Conservation (phyloP, 2,329 filamentous ascomycete species). For the Thielaviopsis cerberus region DNA sequence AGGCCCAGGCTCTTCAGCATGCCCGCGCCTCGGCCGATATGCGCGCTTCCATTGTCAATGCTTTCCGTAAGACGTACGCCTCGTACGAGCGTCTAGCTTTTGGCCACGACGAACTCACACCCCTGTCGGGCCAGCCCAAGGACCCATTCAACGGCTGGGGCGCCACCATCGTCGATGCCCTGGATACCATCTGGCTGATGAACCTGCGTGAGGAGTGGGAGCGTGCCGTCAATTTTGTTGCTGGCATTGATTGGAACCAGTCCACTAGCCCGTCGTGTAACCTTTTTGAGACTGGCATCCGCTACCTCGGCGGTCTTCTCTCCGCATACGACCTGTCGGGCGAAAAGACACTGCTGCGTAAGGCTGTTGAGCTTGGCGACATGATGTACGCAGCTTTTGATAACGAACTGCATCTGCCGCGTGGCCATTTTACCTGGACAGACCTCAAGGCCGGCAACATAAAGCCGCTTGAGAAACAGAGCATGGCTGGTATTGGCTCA, state of each 20-base stretch:
- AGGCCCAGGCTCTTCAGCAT: neutral
- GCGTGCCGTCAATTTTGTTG: slow-evolving; percentile 38
- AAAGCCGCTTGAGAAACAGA: slow-evolving; percentile 18
- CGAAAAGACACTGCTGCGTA: slow-evolving; percentile 35
- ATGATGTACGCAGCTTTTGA: slow-evolving; percentile 49
- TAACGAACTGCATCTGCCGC: slow-evolving; percentile 48
- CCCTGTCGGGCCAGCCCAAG: slow-evolving; percentile 31
- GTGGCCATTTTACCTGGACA: slow-evolving; percentile 27
- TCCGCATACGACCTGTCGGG: slow-evolving; percentile 51
- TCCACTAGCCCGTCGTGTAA: slow-evolving; percentile 33
- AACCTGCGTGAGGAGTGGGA: slow-evolving; percentile 46
- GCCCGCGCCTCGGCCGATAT: slow-evolving; percentile 13
- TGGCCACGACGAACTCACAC: slow-evolving; percentile 44
- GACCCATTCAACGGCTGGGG: slow-evolving; percentile 50
- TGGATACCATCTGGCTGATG: slow-evolving; percentile 60
- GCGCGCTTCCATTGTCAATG: slow-evolving; percentile 27
- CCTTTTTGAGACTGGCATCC: slow-evolving; percentile 53
- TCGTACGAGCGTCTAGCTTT: slow-evolving; percentile 45
- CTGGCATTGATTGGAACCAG: slow-evolving; percentile 41
- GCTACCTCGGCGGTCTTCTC: slow-evolving; percentile 50
- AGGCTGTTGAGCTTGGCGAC: slow-evolving; percentile 44
- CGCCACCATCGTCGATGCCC: slow-evolving; percentile 46
- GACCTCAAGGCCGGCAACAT: slow-evolving; percentile 21
- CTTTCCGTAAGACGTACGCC: slow-evolving; percentile 36
- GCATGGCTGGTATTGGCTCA: slow-evolving; percentile 30